These are phyloP conservation scores for Tetracentron sinense DNA, from an alignment of 164 flowering plant genomes.

Conservation along the genomic window DNA sequence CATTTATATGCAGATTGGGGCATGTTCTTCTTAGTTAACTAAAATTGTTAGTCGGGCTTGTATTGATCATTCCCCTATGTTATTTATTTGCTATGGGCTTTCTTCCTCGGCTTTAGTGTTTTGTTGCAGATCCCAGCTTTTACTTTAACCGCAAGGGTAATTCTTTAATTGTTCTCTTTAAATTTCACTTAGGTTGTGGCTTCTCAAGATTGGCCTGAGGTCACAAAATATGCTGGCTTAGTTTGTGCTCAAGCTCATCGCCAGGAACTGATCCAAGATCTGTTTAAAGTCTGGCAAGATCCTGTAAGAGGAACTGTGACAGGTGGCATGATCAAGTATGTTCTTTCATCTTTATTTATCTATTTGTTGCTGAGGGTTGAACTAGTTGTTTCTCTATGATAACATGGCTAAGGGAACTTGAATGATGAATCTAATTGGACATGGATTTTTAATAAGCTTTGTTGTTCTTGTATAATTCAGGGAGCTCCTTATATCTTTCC, in stretches of 20 bases:
- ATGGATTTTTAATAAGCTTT: background rate
- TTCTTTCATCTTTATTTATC: background rate
- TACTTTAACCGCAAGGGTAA: no score
- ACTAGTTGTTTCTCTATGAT: background rate
- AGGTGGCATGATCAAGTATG: constrained; percentile 79
- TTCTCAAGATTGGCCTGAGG: constrained; percentile 83
- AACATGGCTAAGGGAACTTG: background rate
- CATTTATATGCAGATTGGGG: no score
- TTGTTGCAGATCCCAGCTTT: no score
- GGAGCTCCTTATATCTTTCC: constrained; percentile 89
- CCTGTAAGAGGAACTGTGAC: constrained; percentile 56
- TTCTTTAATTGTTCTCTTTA: background rate
- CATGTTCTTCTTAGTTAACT: no score
- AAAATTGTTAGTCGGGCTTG: no score
- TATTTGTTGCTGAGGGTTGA: no score
- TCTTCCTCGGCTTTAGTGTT: background rate
- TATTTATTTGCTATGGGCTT: no score
- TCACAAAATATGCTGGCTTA: constrained; percentile 75
- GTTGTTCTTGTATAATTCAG: constrained; percentile 31
- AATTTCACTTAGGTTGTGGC: constrained; percentile 59
- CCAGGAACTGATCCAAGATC: constrained; percentile 73
- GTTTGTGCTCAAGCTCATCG: constrained; percentile 82
- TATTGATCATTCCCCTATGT: no score
- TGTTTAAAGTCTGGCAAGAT: constrained; percentile 62
- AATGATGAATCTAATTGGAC: background rate